A percentile compares a stretch with the other conserved stretches of the same genome.
These are phyloP conservation scores for Trichosporon sp. DNA, from an alignment of 1,284 basidiomycete species.

Conservation along the genomic window DNA sequence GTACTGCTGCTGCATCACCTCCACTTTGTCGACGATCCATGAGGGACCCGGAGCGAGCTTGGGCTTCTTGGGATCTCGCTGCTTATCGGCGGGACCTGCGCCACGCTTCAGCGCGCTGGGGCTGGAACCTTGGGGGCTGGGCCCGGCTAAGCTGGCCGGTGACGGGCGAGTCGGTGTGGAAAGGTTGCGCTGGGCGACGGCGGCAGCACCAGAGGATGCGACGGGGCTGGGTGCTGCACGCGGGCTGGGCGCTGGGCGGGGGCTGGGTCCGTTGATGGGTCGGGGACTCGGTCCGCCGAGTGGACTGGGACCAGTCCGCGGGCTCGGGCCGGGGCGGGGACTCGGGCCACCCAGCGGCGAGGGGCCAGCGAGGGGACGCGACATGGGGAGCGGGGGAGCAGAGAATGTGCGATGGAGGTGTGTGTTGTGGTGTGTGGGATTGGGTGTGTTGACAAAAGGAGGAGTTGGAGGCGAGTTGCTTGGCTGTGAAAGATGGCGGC, in stretches of 20 bases:
- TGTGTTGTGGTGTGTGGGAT: background rate
- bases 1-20: conserved; percentile 28
- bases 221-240: conserved; percentile 1
- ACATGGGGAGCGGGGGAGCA: conserved; percentile 4
- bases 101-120: background rate
- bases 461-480: background rate
- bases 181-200: conserved; percentile 5
- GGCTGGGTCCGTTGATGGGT: conserved; percentile 13
- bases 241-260: conserved; percentile 13
- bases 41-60: conserved; percentile 24
- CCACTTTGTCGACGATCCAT: conserved; percentile 29
- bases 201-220: conserved; percentile 1
- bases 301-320: background rate
- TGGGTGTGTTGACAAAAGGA: background rate
- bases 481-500: background rate
- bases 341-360: conserved; percentile 15
- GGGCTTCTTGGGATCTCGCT: conserved; percentile 11
- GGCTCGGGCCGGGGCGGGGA: conserved; percentile 10
- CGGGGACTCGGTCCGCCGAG: conserved; percentile 12
- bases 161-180: conserved; percentile 12
- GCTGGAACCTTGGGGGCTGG: background rate
- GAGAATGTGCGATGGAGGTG: background rate
- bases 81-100: background rate
- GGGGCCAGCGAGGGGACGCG: conserved; percentile 14
- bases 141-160: conserved; percentile 6